Conservation (phyloP, 2,329 filamentous ascomycete genomes). For the Xylariaceae sp. region DNA sequence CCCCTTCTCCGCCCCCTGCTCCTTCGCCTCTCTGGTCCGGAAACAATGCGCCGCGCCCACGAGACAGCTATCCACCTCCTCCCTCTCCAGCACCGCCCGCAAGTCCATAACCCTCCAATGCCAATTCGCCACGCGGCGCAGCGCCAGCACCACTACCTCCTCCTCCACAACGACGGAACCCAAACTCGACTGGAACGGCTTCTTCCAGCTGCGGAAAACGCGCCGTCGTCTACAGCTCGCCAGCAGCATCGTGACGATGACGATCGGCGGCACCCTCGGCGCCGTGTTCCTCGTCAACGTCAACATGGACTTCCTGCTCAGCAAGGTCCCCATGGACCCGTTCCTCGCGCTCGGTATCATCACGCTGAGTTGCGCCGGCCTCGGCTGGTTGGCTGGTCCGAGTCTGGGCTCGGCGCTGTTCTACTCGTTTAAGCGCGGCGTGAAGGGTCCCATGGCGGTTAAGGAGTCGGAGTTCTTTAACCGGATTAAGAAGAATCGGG, state of each 20-base stretch:
- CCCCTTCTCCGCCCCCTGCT: slow-evolving; percentile 19
- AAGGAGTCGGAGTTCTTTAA: slow-evolving; percentile 95
- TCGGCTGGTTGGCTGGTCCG: slow-evolving; percentile 85
- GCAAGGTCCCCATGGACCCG: slow-evolving; percentile 77
- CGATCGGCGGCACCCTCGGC: slow-evolving; percentile 57
- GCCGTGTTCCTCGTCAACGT: slow-evolving; percentile 63
- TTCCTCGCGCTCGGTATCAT: slow-evolving; percentile 78
- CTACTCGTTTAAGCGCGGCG: slow-evolving; percentile 65
- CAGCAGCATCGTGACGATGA: slow-evolving; percentile 64
- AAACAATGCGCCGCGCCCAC: slow-evolving; percentile 24
- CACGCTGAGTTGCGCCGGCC: slow-evolving; percentile 68
- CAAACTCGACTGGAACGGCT: slow-evolving; percentile 79
- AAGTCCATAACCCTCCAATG: slow-evolving; percentile 20
- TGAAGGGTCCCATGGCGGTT: slow-evolving; percentile 65
- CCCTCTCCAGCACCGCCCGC: slow-evolving; percentile 13
- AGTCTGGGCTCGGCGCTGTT: slow-evolving; percentile 76
- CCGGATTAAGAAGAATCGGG: slow-evolving; percentile 84
- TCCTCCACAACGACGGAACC: slow-evolving; percentile 21
- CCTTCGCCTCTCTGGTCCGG: slow-evolving; percentile 21
- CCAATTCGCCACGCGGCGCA: slow-evolving; percentile 25
- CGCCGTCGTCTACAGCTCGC: slow-evolving; percentile 78
- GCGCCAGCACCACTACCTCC: slow-evolving; percentile 23
- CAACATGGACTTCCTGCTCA: slow-evolving; percentile 65
- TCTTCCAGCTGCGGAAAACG: slow-evolving; percentile 83
- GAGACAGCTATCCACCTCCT: slow-evolving; percentile 17